Evolutionary conservation across 306 rosid species (phyloP), one percentile per base, ranked within the genome.

Genomic region (Cajanus cajan): DNA sequence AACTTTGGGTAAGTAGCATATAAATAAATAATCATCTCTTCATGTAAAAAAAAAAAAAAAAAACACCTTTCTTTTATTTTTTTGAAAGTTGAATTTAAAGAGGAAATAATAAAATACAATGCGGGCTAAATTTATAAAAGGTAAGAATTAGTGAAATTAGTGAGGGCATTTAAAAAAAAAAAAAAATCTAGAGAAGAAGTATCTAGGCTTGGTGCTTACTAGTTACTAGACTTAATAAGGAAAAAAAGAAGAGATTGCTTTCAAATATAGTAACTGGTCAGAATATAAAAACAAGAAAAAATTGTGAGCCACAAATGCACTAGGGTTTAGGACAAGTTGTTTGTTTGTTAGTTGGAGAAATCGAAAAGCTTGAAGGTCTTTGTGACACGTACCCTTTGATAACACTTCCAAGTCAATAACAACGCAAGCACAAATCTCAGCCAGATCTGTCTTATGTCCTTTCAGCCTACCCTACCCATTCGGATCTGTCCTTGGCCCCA

Each of bases 291-390:
- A 63, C 1, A 4, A n/a, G 5, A 3, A 54, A 83, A 80, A 73
- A 25, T 24, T 78, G 40, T 50, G 79, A 77, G 76, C 89, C 87
- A 83, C 89, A 80, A 52, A 67, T 18, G 45, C 15, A 28, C 45
- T 41, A 25, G 54, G 59, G 66, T 72, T 80, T 71, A 3, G 71
- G 73, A 61, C 68, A 64, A n/a, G 78, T 44, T 71, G 72, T 64
- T 63, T 78, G 67, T 67, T 67, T 52, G 74, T 24, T 77, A 7
- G 80, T 80, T 76, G 69, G 51, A 70, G 45, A 69, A 82, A 74
- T 68, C 11, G 28, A 21, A 80, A 55, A 68, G 64, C 59, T 71
- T 4, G 39, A 59, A 41, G 70, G 11, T 18, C 24, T 24, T 1
- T 0, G 2, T 4, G 73, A 78, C 84, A 82, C 82, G 79, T 82